Percentiles rank a stretch among this genome's conserved stretches.
Conservation (phyloP, 352 stramenopile species). For the Globisporangium polare region DNA sequence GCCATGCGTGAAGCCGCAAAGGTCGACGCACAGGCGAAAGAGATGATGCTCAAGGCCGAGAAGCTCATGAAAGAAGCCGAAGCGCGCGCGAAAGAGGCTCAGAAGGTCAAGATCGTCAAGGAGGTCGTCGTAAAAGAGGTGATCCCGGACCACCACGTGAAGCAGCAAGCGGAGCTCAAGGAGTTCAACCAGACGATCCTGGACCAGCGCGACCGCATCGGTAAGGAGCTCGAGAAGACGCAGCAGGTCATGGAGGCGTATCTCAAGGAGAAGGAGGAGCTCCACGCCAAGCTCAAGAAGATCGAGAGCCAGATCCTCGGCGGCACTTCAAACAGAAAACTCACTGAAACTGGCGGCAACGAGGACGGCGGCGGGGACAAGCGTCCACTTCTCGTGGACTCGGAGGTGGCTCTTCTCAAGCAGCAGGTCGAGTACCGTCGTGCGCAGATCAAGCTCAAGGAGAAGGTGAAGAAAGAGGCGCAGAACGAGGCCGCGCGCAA, state of each 20-base stretch:
- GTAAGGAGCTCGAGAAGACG: slow-evolving; percentile 66
- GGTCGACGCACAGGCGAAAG: slow-evolving; percentile 63
- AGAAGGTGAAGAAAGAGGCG: slow-evolving; percentile 68
- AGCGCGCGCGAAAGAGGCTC: slow-evolving; percentile 24
- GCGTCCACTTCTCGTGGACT: slow-evolving; percentile 27
- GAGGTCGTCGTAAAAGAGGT: slow-evolving; percentile 77
- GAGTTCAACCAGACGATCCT: slow-evolving; percentile 64
- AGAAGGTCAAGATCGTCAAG: slow-evolving; percentile 47
- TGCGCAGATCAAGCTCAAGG: slow-evolving; percentile 73
- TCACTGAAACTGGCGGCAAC: slow-evolving; percentile 12
- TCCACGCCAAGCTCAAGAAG: slow-evolving; percentile 62
- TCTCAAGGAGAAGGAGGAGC: slow-evolving; percentile 15
- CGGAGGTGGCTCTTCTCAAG: slow-evolving; percentile 71
- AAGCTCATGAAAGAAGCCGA: slow-evolving; percentile 62
- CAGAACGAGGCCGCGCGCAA: slow-evolving; percentile 56
- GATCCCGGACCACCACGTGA: slow-evolving; percentile 63
- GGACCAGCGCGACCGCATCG: slow-evolving; percentile 66
- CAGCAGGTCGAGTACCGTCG: slow-evolving; percentile 80
- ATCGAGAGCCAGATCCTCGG: slow-evolving; percentile 81
- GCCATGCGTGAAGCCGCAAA: slow-evolving; percentile 42
- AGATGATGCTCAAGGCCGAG: slow-evolving; percentile 73
- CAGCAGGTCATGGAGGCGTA: slow-evolving; percentile 68
- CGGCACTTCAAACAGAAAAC: slow-evolving; percentile 24
- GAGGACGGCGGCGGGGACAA: slow-evolving; percentile 2
- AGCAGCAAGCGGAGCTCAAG: slow-evolving; percentile 58